Evolutionary conservation across 2,329 filamentous ascomycete genomes (phyloP).

Genomic region (Beauveria scarabaeidicola): DNA sequence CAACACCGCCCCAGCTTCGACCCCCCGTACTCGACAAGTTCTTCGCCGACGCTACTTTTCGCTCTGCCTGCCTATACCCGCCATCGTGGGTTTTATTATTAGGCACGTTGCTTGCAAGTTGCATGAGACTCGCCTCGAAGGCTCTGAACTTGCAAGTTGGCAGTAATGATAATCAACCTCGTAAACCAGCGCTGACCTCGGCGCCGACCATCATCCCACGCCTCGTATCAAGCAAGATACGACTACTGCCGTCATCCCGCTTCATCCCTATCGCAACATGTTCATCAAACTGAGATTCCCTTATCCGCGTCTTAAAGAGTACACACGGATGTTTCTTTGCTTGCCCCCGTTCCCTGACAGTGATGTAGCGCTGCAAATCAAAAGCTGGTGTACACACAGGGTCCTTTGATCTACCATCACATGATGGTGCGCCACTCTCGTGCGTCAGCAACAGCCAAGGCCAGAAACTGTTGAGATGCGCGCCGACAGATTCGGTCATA

Average conservation of each 20-base stretch:
- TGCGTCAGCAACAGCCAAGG: conserved; percentile 1
- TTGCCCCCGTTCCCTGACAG: not conserved
- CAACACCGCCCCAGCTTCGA: not conserved
- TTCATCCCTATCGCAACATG: not conserved
- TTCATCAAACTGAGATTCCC: not conserved
- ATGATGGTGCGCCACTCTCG: conserved; percentile 12
- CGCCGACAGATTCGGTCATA: not conserved
- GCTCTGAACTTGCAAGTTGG: too few species aligned
- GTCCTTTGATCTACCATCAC: conserved; percentile 7
- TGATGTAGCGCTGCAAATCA: not conserved
- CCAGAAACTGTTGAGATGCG: conserved; percentile 4
- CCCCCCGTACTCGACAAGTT: too few species aligned
- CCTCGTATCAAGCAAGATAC: not conserved
- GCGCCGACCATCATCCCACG: not conserved
- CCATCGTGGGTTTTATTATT: not conserved
- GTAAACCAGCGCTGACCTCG: too few species aligned
- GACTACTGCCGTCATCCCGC: not conserved
- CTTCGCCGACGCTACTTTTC: not conserved
- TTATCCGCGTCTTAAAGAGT: not conserved
- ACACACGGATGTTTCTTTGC: not conserved
- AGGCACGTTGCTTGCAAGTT: too few species aligned
- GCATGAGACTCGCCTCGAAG: too few species aligned
- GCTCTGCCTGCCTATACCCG: not conserved
- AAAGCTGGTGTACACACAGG: not conserved
- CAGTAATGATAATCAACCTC: too few species aligned